Evolutionary conservation across 345 rosid genomes (phyloP), one percentile per base, ranked within the genome.

Genomic region (Psidium friedrichsthalianum): DNA sequence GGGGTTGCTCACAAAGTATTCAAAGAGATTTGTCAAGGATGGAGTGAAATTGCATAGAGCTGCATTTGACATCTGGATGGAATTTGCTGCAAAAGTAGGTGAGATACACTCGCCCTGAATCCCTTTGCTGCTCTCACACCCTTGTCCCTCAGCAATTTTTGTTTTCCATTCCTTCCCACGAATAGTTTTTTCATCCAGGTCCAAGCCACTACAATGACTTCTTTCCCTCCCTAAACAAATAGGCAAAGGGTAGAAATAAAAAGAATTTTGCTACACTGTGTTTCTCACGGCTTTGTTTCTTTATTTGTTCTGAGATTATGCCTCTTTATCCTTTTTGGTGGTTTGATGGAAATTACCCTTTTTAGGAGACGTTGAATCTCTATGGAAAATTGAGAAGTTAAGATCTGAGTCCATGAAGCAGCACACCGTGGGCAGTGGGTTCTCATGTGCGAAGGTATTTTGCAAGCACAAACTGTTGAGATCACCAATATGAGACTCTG

Each of bases 361-460:
- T 56, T 55, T 83, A 96, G 98, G 98, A 85, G 93, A 95, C 88
- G 89, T 91, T 0, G 94, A 93, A 53, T 89, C 94, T n/a, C 76
- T 96, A 56, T 96, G 98, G 99, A 87, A 90, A 87, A 92, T 91
- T 85, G 96, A 94, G 89, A 91, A 93, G 90, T 84, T 93, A 90
- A 94, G 98, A 92, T 95, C 95, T 61, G 92, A 91, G 87, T 91
- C 91, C 27, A 87, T 87, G 88, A 93, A 88, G 88, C 93, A 91
- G 85, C 98, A 93, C 86, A 90, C 91, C 84, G 88, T 92, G 57
- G 83, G 89, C 40, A 91, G 92, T 84, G 98, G 90, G 55, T 89
- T 95, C 87, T 90, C 98, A 85, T 95, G 98, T 87, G 94, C 95
- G 58, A 95, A 95, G 98, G 99, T 94, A 88, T 85, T 83, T 84